Evolutionary conservation across 148 eudicot genomes (phyloP).

Genomic region (Amaranthus cruentus): DNA sequence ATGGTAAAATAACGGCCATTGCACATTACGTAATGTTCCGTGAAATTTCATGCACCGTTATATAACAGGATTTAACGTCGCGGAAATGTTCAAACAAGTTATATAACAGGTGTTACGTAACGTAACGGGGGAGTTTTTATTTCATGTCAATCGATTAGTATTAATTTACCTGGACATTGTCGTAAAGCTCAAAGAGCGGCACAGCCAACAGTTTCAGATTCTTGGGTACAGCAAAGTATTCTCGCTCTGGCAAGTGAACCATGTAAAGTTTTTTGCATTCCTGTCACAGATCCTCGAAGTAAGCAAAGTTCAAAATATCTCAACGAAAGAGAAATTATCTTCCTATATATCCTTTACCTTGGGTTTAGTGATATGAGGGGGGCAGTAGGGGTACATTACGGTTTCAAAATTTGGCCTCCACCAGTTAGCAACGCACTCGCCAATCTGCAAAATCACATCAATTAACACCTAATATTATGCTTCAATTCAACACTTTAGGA

Average conservation of each 20-base stretch:
- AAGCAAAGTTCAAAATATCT: constrained; percentile 7
- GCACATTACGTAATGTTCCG: no score
- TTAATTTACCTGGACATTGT: constrained; percentile 75
- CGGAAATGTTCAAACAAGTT: no score
- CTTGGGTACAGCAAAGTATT: constrained; percentile 94
- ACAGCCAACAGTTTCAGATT: constrained; percentile 92
- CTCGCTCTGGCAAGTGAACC: constrained; percentile 84
- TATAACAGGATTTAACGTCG: no score
- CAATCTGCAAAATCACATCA: constrained; percentile 27
- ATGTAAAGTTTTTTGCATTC: constrained; percentile 91
- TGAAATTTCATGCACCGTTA: no score
- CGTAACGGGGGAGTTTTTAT: no score
- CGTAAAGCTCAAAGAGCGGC: constrained; percentile 92
- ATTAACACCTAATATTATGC: background rate
- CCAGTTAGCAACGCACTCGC: constrained; percentile 48
- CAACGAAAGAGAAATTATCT: constrained; percentile 4
- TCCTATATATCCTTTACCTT: constrained; percentile 43
- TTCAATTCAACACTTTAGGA: background rate
- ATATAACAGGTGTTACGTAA: no score
- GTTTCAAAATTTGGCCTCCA: constrained; percentile 57
- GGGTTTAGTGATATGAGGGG: constrained; percentile 63
- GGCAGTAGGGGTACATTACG: constrained; percentile 47
- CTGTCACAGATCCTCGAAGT: constrained; percentile 37
- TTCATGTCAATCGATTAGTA: background rate
- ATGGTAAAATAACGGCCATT: no score